Base-by-base conservation (phyloP, 352 stramenopile species). In the Achlya hypogyna region DNA sequence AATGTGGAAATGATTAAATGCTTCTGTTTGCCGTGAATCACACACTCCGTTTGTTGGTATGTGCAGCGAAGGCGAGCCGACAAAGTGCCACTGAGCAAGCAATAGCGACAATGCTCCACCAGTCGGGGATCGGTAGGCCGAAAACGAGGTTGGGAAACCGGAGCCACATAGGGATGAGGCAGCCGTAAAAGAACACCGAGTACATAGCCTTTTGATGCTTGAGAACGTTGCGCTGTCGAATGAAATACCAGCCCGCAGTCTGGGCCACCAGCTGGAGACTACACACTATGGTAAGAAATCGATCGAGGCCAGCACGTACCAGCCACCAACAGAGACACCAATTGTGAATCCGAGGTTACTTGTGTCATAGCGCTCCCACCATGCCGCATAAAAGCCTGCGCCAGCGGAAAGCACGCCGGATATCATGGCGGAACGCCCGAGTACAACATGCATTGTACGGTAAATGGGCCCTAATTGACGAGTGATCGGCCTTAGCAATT, bases 81-180 rank as follows among this genome's bases (percentile, higher is more conserved):
- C n/a, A n/a, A n/a, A n/a, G n/a, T n/a, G n/a, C n/a, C n/a, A n/a
- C n/a, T n/a, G n/a, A n/a, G n/a, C n/a, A n/a, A n/a, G n/a, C n/a
- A n/a, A n/a, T n/a, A n/a, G n/a, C n/a, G n/a, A n/a, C n/a, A n/a
- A n/a, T n/a, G n/a, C n/a, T 45, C 38, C 38, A 45, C 38, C 38
- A 45, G 38, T 45, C 38, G 38, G 38, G 38, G n/a, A 45, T 9
- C 38, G 38, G 12, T 18, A 45, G n/a, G 22, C 18, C 16, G 4
- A 31, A 20, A 8, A 64, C 23, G 23, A 64, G 16, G 6, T 6
- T 10, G 4, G 47, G 32, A 35, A 64, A 51, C 16, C 54, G 35
- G 35, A 64, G 22, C 54, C 54, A 64, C 12, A 64, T 18, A 4
- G 54, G 54, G 38, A 64, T 64, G 27, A 49, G 35, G 54, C 54